phyloP scores from a whole-genome alignment of 257 asterid genomes.

The Nicotiana paniculata region DNA sequence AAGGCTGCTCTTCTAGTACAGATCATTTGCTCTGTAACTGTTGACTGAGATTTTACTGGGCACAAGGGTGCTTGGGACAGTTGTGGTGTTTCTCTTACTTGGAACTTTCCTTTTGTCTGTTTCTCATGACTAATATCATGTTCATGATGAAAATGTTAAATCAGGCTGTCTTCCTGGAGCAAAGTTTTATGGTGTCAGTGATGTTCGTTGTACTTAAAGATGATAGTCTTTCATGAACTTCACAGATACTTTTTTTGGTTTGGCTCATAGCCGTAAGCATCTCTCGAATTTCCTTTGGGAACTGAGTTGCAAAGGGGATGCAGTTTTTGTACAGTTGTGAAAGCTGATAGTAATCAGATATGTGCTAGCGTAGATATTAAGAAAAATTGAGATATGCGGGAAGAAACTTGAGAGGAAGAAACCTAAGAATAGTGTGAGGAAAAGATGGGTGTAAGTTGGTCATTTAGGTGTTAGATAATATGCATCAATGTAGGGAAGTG shows the following conservation, averaged over 20 bases:
- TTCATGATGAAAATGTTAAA: not conserved
- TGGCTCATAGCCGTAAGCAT: not conserved
- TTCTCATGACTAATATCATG: not conserved
- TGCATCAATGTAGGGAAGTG: not conserved
- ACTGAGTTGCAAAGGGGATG: not conserved
- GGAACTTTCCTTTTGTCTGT: not conserved
- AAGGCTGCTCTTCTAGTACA: not conserved
- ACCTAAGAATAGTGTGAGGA: no score
- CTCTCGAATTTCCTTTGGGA: not conserved
- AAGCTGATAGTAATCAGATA: no score
- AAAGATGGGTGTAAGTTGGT: not conserved
- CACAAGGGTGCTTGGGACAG: not conserved
- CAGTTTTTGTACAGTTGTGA: not conserved
- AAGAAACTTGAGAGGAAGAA: no score
- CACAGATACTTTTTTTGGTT: not conserved
- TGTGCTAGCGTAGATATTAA: no score
- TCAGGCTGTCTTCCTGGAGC: not conserved
- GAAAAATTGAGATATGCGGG: no score
- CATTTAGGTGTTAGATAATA: not conserved
- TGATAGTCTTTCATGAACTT: not conserved
- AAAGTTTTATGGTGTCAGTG: not conserved
- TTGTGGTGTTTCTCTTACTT: not conserved
- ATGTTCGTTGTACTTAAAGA: not conserved
- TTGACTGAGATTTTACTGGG: not conserved
- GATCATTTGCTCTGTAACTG: not conserved